Evolutionary conservation across 768 basidiomycete species (phyloP).

Genomic region (Calocera viscosa): DNA sequence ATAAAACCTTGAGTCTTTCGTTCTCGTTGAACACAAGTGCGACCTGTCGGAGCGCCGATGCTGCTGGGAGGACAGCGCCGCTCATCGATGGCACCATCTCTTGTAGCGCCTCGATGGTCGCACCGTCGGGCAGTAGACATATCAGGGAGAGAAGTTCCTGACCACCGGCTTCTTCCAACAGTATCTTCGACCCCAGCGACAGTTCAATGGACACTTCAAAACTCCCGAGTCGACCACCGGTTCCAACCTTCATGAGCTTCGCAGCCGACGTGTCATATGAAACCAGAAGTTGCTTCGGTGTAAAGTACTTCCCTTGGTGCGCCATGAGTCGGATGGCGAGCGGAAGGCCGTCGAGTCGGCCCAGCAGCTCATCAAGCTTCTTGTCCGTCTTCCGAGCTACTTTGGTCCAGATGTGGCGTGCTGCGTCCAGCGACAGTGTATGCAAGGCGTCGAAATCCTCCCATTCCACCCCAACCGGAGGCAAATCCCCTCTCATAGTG

Average conservation of each 20-base stretch:
- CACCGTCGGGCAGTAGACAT: background rate
- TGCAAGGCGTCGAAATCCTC: background rate
- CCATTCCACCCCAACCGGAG: slow-evolving; percentile 10
- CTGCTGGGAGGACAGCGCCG: background rate
- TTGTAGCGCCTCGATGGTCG: background rate
- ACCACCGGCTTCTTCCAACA: background rate
- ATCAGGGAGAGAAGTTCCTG: background rate
- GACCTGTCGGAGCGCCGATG: background rate
- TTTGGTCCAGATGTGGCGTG: slow-evolving; percentile 21
- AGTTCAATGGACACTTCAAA: background rate
- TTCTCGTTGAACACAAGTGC: background rate
- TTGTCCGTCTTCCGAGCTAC: slow-evolving; percentile 16
- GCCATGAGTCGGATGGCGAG: background rate
- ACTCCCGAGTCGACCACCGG: background rate
- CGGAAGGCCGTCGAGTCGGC: background rate
- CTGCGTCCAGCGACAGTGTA: slow-evolving; percentile 2
- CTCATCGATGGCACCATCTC: background rate
- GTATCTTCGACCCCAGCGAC: background rate
- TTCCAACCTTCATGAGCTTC: background rate
- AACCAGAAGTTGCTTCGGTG: background rate
- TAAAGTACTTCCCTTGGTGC: background rate
- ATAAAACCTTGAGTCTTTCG: background rate
- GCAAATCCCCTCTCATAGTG: slow-evolving; percentile 25
- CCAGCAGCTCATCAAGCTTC: slow-evolving; percentile 6
- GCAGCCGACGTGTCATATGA: background rate